Percentiles rank a stretch among this genome's conserved stretches.
Evolutionary conservation across 495 filamentous ascomycete species (phyloP).

Genomic region (Geopyxis carbonaria): DNA sequence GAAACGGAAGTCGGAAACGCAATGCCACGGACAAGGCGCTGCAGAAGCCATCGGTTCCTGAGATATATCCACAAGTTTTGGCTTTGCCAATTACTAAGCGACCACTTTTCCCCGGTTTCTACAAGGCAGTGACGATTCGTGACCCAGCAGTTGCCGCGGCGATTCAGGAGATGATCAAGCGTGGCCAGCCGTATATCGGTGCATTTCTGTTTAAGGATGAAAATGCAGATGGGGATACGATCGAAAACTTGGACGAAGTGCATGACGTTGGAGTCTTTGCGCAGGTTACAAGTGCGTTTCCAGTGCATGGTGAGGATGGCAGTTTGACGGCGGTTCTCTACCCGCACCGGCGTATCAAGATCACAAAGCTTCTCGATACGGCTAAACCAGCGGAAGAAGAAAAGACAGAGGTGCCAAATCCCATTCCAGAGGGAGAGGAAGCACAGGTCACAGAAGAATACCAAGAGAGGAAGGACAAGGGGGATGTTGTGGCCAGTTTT

Average conservation of each 20-base stretch:
- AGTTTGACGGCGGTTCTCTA: conserved; percentile 85
- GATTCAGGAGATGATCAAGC: conserved; percentile 89
- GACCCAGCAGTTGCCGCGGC: conserved; percentile 76
- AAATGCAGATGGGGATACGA: conserved; percentile 75
- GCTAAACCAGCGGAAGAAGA: conserved; percentile 11
- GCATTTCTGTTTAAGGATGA: conserved; percentile 96
- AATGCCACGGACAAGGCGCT: conserved; percentile 50
- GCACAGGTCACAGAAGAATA: conserved; percentile 40
- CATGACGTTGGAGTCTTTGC: conserved; percentile 94
- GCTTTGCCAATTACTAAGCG: conserved; percentile 94
- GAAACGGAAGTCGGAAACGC: conserved; percentile 41
- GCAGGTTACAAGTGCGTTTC: conserved; percentile 89
- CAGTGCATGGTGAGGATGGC: conserved; percentile 58
- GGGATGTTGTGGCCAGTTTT: conserved; percentile 93
- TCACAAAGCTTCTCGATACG: conserved; percentile 62
- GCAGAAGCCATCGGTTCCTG: conserved; percentile 74
- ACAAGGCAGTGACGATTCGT: conserved; percentile 92
- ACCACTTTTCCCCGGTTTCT: conserved; percentile 92
- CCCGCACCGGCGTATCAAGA: conserved; percentile 84
- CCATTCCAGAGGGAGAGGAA: conserved; percentile 29
- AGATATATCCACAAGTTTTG: conserved; percentile 96
- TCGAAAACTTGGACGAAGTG: conserved; percentile 72
- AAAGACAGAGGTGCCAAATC: conserved; percentile 25
- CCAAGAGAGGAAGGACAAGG: conserved; percentile 46
- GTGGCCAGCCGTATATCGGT: conserved; percentile 95